A percentile compares a stretch with the other conserved stretches of the same genome.
Conservation (phyloP, 352 stramenopile genomes). For the Pythium brassicae region DNA sequence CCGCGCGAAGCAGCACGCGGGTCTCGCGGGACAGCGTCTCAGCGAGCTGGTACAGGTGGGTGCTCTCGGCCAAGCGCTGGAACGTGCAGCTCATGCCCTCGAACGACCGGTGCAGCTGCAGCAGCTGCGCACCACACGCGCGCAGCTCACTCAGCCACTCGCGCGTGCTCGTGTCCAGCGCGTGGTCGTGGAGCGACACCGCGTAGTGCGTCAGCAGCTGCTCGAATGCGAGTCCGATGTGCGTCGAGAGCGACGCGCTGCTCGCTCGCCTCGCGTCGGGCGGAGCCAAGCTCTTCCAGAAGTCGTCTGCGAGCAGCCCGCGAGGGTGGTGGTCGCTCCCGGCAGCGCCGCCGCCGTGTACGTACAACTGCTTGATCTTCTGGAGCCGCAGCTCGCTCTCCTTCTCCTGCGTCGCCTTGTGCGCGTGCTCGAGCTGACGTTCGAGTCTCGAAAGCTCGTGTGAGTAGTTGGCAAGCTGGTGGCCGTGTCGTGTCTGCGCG, state of each 20-base stretch:
- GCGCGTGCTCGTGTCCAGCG: conserved; percentile 44
- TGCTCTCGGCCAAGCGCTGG: conserved; percentile 46
- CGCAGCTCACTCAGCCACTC: conserved; percentile 66
- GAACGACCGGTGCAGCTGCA: conserved; percentile 54
- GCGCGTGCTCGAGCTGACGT: conserved; percentile 53
- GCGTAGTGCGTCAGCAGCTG: conserved; percentile 50
- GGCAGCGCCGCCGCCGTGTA: neutral
- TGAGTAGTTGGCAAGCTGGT: conserved; percentile 65
- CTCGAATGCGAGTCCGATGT: conserved; percentile 56
- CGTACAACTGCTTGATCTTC: conserved; percentile 50
- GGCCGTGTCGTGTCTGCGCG: conserved; percentile 33
- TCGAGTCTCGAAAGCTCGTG: conserved; percentile 66
- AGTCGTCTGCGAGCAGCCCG: conserved; percentile 35
- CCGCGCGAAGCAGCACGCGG: conserved; percentile 37
- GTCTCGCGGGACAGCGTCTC: conserved; percentile 48
- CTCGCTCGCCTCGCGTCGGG: conserved; percentile 14
- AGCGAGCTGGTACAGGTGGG: conserved; percentile 54
- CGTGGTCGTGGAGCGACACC: conserved; percentile 43
- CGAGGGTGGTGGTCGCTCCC: neutral
- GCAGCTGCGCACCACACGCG: conserved; percentile 43
- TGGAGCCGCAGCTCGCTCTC: conserved; percentile 56
- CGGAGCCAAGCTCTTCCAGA: conserved; percentile 50
- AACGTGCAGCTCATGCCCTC: conserved; percentile 52
- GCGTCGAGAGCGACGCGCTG: conserved; percentile 38
- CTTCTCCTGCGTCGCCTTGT: conserved; percentile 41